Conservation (phyloP, 805 yeast species). For the Zygoascus bituminiphila region DNA sequence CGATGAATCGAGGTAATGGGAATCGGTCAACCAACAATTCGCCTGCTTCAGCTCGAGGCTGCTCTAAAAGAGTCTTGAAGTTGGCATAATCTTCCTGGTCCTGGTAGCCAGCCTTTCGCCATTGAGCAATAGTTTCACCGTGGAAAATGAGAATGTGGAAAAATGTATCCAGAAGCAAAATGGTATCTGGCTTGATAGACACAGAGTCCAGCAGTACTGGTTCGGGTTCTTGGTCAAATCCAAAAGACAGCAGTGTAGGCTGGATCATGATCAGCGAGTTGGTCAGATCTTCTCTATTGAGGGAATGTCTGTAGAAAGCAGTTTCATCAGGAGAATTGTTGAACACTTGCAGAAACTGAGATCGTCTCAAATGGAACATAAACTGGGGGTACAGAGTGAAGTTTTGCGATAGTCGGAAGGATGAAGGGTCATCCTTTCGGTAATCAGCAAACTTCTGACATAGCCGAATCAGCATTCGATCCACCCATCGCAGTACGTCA, state of each 20-base stretch:
- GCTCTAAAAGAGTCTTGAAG: slow-evolving; percentile 77
- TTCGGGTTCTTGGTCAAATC: slow-evolving; percentile 74
- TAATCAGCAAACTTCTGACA: slow-evolving; percentile 93
- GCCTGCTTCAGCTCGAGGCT: slow-evolving; percentile 88
- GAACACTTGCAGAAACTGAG: slow-evolving; percentile 92
- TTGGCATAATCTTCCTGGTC: slow-evolving; percentile 84
- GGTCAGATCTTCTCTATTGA: slow-evolving; percentile 83
- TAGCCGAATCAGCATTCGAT: slow-evolving; percentile 78
- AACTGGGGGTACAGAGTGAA: slow-evolving; percentile 92
- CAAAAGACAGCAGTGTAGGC: slow-evolving; percentile 85
- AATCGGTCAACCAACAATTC: slow-evolving; percentile 84
- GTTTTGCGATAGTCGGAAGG: slow-evolving; percentile 76
- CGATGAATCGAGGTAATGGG: slow-evolving; percentile 96
- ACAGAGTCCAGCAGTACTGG: slow-evolving; percentile 92
- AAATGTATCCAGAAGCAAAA: slow-evolving; percentile 85
- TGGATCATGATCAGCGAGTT: slow-evolving; percentile 96
- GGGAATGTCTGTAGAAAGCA: slow-evolving; percentile 89
- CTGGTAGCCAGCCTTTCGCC: slow-evolving; percentile 95
- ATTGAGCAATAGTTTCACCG: slow-evolving; percentile 88
- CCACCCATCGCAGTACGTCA: slow-evolving; percentile 91
- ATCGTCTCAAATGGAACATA: slow-evolving; percentile 89
- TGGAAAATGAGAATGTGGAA: slow-evolving; percentile 94
- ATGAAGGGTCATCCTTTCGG: slow-evolving; percentile 71
- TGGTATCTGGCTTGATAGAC: slow-evolving; percentile 81
- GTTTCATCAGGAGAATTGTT: slow-evolving; percentile 99